phyloP scores from a whole-genome alignment of 2,329 filamentous ascomycete species.

The Mollisiaceae sp. region DNA sequence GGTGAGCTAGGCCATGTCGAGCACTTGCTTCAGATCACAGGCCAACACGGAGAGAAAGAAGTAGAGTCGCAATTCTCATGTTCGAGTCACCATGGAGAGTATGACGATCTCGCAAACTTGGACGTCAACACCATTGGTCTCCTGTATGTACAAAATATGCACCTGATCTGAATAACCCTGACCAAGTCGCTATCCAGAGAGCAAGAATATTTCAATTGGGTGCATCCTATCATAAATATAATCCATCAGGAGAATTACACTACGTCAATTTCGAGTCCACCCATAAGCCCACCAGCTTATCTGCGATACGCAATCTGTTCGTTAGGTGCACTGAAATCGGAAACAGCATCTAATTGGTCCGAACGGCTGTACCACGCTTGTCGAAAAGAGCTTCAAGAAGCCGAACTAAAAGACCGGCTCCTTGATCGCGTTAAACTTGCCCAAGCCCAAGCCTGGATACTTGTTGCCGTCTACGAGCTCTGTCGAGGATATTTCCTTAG shows the following conservation, averaged over 20 bases:
- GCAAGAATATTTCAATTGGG: constrained; percentile 83
- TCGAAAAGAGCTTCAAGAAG: constrained; percentile 83
- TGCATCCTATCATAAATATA: constrained; percentile 81
- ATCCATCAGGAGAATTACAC: constrained; percentile 81
- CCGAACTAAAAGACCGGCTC: constrained; percentile 88
- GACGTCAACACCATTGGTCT: neutral
- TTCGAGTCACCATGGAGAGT: neutral
- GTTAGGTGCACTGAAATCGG: constrained; percentile 76
- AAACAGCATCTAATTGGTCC: constrained; percentile 77
- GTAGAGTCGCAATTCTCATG: constrained; percentile 1
- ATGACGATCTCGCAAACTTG: neutral
- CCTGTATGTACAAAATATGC: neutral
- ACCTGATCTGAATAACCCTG: neutral
- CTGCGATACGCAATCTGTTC: constrained; percentile 92
- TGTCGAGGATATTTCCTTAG: constrained; percentile 94
- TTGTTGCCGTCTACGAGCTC: constrained; percentile 86
- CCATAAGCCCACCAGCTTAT: constrained; percentile 78
- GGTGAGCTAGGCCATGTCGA: constrained; percentile 18
- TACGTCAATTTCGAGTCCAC: constrained; percentile 54
- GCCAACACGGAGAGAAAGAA: constrained; percentile 5
- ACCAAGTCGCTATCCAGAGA: constrained; percentile 47
- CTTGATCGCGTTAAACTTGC: constrained; percentile 82
- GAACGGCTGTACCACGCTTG: constrained; percentile 85
- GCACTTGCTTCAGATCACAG: constrained; percentile 15
- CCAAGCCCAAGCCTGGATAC: constrained; percentile 80